Percentiles rank a stretch among this genome's conserved stretches.
phyloP scores from a whole-genome alignment of 805 yeast species.

The Kluyveromyces siamensis region DNA sequence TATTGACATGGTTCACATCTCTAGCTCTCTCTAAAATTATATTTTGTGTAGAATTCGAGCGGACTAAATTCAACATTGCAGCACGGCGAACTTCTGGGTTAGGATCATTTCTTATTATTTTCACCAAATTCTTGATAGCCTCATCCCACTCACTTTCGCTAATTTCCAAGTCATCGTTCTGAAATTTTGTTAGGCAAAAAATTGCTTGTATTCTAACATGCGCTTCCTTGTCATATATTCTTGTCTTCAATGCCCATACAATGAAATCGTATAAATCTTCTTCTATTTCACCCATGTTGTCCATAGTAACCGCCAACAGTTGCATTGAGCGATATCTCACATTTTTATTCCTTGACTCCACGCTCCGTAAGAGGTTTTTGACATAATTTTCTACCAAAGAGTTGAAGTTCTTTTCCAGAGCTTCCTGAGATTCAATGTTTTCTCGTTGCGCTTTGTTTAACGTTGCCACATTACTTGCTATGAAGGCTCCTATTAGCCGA shows the following conservation, averaged over 20 bases:
- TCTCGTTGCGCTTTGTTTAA: constrained; percentile 19
- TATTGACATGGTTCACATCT: constrained; percentile 61
- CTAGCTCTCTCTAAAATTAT: constrained; percentile 71
- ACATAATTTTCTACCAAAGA: constrained; percentile 51
- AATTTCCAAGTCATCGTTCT: constrained; percentile 34
- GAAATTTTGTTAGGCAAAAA: constrained; percentile 69
- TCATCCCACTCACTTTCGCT: constrained; percentile 33
- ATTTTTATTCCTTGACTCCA: constrained; percentile 63
- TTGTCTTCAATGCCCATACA: constrained; percentile 47
- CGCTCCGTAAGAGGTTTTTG: constrained; percentile 64
- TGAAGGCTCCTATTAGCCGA: constrained; percentile 53
- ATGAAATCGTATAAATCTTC: constrained; percentile 59
- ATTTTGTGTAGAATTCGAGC: constrained; percentile 43
- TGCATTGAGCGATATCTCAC: constrained; percentile 80
- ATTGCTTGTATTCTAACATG: constrained; percentile 78
- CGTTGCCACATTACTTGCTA: constrained; percentile 37
- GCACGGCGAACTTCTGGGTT: constrained; percentile 87
- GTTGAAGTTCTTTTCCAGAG: constrained; percentile 28
- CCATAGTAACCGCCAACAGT: constrained; percentile 59
- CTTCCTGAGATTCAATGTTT: constrained; percentile 33
- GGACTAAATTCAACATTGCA: constrained; percentile 62
- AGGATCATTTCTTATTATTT: constrained; percentile 64
- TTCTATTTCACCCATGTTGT: constrained; percentile 66
- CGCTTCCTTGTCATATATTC: constrained; percentile 70
- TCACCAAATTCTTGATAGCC: constrained; percentile 39